Evolutionary conservation across 2,329 filamentous ascomycete genomes (phyloP).

Genomic region (Pseudogymnoascus sp.): DNA sequence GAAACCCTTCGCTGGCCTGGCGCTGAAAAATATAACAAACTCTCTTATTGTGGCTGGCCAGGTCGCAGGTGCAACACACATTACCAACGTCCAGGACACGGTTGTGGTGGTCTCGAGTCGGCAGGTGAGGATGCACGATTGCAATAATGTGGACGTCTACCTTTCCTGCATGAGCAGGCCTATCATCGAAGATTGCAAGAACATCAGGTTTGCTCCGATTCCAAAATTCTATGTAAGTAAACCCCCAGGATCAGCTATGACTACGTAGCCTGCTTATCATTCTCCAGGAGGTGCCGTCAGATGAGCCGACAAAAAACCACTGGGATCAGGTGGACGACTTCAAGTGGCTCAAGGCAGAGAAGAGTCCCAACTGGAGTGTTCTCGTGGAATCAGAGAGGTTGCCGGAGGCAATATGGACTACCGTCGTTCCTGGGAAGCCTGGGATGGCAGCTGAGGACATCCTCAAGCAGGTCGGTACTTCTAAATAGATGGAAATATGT

Average conservation of each 20-base stretch:
- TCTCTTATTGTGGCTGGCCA: slow-evolving; percentile 72
- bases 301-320: slow-evolving; percentile 47
- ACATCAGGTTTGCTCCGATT: slow-evolving; percentile 71
- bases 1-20: slow-evolving; percentile 62
- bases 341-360: slow-evolving; percentile 84
- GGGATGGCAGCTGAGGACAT: slow-evolving; percentile 59
- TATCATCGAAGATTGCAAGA: slow-evolving; percentile 84
- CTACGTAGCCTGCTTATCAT: background rate
- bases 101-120: slow-evolving; percentile 71
- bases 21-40: slow-evolving; percentile 60
- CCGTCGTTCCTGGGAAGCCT: slow-evolving; percentile 57
- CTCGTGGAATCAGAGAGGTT: slow-evolving; percentile 55
- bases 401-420: slow-evolving; percentile 59
- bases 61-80: slow-evolving; percentile 73
- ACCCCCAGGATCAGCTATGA: background rate
- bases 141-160: slow-evolving; percentile 73
- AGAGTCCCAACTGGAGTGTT: slow-evolving; percentile 81
- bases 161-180: slow-evolving; percentile 74
- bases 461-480: slow-evolving; percentile 45
- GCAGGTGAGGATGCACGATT: slow-evolving; percentile 93
- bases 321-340: slow-evolving; percentile 96
- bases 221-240: slow-evolving; percentile 62
- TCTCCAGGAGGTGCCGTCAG: slow-evolving; percentile 21
- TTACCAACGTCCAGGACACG: slow-evolving; percentile 67
- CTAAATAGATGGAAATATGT: background rate